phyloP scores from a whole-genome alignment of 2,329 filamentous ascomycete species.

The Beauveria sp. region DNA sequence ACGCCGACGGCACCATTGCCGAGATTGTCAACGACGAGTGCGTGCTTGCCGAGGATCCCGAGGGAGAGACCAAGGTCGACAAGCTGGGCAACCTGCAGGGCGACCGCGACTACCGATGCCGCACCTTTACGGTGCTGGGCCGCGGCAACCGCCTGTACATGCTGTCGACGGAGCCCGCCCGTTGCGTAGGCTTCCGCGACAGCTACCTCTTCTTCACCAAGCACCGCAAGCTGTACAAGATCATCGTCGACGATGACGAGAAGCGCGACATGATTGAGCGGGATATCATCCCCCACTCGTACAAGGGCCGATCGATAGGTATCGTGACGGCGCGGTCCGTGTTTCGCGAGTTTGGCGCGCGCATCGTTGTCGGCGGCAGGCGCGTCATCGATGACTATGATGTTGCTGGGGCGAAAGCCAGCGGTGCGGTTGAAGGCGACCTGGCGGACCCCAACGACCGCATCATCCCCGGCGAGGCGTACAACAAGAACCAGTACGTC shows the following conservation, averaged over 20 bases:
- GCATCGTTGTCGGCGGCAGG: conserved; percentile 86
- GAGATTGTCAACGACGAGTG: conserved; percentile 91
- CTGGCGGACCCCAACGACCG: conserved; percentile 84
- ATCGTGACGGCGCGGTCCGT: conserved; percentile 95
- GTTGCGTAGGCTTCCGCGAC: conserved; percentile 94
- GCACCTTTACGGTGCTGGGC: conserved; percentile 85
- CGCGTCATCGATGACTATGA: conserved; percentile 87
- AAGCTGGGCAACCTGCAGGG: conserved; percentile 76
- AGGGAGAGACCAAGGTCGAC: conserved; percentile 90
- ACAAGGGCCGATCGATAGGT: conserved; percentile 95
- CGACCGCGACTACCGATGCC: conserved; percentile 86
- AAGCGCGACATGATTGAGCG: conserved; percentile 94
- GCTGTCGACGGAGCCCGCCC: conserved; percentile 94
- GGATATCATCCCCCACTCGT: conserved; percentile 92
- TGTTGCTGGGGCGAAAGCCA: conserved; percentile 63
- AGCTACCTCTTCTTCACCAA: conserved; percentile 99
- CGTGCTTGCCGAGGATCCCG: conserved; percentile 74
- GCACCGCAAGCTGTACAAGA: conserved; percentile 92
- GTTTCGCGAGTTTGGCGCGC: conserved; percentile 90
- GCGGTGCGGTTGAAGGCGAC: conserved; percentile 80
- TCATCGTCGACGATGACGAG: conserved; percentile 95
- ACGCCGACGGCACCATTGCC: conserved; percentile 88
- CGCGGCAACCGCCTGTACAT: conserved; percentile 88
- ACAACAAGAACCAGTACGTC: conserved; percentile 98
- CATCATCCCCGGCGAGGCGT: conserved; percentile 70